Conservation (phyloP, 805 yeast species). For the Lipomyces mesembrius region DNA sequence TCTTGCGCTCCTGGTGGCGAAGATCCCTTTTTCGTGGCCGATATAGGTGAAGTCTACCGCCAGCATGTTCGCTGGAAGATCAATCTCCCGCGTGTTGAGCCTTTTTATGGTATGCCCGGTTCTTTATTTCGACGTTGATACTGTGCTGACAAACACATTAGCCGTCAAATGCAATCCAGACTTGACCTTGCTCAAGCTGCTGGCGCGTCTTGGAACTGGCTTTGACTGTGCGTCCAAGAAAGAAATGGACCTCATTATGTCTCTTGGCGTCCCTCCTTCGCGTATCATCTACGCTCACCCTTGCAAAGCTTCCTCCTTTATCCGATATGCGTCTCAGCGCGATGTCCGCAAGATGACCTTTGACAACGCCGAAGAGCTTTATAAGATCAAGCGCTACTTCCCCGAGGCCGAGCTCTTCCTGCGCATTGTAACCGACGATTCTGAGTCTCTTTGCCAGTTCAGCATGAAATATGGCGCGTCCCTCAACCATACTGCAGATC, state of each 20-base stretch:
- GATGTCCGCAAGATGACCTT: conserved; percentile 78
- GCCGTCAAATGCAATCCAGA: conserved; percentile 95
- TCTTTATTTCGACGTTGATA: background rate
- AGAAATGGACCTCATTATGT: conserved; percentile 73
- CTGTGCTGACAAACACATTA: background rate
- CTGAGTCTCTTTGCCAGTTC: conserved; percentile 80
- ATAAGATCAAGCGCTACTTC: conserved; percentile 68
- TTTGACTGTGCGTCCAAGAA: conserved; percentile 93
- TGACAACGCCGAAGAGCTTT: conserved; percentile 84
- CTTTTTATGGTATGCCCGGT: conserved; percentile 59
- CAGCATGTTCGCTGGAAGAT: conserved; percentile 66
- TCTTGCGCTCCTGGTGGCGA: conserved; percentile 75
- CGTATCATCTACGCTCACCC: conserved; percentile 92
- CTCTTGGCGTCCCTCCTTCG: conserved; percentile 64
- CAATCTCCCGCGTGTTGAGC: conserved; percentile 72
- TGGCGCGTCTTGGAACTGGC: conserved; percentile 68
- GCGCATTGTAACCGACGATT: conserved; percentile 88
- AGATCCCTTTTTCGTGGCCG: conserved; percentile 86
- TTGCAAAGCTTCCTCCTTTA: conserved; percentile 82
- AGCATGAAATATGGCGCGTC: conserved; percentile 90
- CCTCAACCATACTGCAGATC: conserved; percentile 54
- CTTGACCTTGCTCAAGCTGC: conserved; percentile 57
- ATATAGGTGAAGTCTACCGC: conserved; percentile 70
- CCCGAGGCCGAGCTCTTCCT: conserved; percentile 73
- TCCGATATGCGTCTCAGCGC: conserved; percentile 66